Conservation (phyloP, 352 stramenopile genomes). For the Peronosclerospora sorghi region DNA sequence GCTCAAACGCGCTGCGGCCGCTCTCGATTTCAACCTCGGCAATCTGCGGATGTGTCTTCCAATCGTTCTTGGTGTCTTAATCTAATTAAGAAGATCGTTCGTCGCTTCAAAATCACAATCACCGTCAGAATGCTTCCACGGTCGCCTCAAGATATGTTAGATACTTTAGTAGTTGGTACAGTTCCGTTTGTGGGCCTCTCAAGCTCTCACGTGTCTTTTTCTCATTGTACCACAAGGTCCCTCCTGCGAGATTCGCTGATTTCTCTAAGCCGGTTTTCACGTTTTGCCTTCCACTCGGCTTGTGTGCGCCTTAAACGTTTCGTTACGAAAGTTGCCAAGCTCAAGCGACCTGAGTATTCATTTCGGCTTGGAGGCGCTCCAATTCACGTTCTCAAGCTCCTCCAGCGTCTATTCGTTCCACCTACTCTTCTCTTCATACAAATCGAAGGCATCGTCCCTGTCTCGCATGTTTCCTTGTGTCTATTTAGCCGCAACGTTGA, state of each 20-base stretch:
- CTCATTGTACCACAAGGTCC: slow-evolving; percentile 53
- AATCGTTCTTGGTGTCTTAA: slow-evolving; percentile 85
- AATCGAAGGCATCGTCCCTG: slow-evolving; percentile 85
- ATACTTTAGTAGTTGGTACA: slow-evolving; percentile 76
- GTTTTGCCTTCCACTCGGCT: slow-evolving; percentile 84
- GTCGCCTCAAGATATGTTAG: slow-evolving; percentile 73
- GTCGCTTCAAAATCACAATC: slow-evolving; percentile 84
- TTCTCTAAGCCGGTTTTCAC: slow-evolving; percentile 60
- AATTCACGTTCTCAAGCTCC: slow-evolving; percentile 70
- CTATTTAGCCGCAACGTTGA: slow-evolving; percentile 88
- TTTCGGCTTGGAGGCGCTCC: slow-evolving; percentile 82
- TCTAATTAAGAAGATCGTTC: slow-evolving; percentile 75
- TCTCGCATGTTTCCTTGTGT: slow-evolving; percentile 89
- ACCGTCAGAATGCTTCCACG: slow-evolving; percentile 70
- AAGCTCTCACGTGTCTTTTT: slow-evolving; percentile 57
- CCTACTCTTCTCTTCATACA: slow-evolving; percentile 91
- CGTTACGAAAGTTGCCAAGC: slow-evolving; percentile 93
- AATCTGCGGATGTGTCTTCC: slow-evolving; percentile 56
- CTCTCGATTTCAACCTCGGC: slow-evolving; percentile 70
- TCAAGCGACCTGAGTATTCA: slow-evolving; percentile 84
- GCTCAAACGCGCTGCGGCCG: slow-evolving; percentile 61
- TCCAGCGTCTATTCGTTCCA: slow-evolving; percentile 80
- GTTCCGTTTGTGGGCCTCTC: slow-evolving; percentile 67
- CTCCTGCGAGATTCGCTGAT: slow-evolving; percentile 72
- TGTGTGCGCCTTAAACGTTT: slow-evolving; percentile 83